phyloP scores from a whole-genome alignment of 2,329 filamentous ascomycete species.

The Fusarium coffeatum region DNA sequence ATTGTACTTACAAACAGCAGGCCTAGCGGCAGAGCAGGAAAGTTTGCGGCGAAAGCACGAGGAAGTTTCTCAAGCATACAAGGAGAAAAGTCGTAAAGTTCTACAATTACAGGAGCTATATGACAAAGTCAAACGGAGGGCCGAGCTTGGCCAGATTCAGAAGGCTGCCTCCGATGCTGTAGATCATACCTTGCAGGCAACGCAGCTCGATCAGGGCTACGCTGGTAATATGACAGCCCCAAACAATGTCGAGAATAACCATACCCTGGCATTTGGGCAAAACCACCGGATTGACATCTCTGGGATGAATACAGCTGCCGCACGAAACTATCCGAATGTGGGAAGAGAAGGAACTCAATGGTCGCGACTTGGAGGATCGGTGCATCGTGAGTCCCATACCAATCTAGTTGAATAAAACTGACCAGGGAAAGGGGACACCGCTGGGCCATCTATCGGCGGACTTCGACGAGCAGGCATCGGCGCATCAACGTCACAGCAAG shows the following conservation, averaged over 20 bases:
- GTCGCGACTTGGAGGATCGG: conserved; percentile 22
- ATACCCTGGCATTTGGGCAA: conserved; percentile 20
- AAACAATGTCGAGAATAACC: not conserved
- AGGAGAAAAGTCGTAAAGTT: conserved; percentile 77
- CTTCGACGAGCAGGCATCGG: conserved; percentile 23
- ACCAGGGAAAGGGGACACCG: conserved; percentile 22
- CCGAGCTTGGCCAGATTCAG: conserved; percentile 66
- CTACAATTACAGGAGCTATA: conserved; percentile 75
- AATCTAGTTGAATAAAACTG: not conserved
- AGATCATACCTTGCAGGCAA: conserved; percentile 45
- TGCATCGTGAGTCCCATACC: conserved; percentile 25
- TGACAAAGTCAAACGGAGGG: conserved; percentile 68
- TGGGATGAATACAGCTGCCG: conserved; percentile 28
- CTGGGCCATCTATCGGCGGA: conserved; percentile 13
- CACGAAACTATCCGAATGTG: conserved; percentile 22
- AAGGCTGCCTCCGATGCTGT: conserved; percentile 62
- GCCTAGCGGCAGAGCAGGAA: conserved; percentile 71
- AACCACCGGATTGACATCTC: conserved; percentile 34
- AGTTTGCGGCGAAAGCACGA: conserved; percentile 76
- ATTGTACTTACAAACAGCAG: conserved; percentile 46
- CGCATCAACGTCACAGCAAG: conserved; percentile 15
- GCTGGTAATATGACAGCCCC: conserved; percentile 3
- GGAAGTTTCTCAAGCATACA: conserved; percentile 73
- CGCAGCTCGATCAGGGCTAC: conserved; percentile 23
- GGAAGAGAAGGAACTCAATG: conserved; percentile 33